phyloP scores from a whole-genome alignment of 2,329 filamentous ascomycete genomes.

The Pseudogymnoascus sp. region DNA sequence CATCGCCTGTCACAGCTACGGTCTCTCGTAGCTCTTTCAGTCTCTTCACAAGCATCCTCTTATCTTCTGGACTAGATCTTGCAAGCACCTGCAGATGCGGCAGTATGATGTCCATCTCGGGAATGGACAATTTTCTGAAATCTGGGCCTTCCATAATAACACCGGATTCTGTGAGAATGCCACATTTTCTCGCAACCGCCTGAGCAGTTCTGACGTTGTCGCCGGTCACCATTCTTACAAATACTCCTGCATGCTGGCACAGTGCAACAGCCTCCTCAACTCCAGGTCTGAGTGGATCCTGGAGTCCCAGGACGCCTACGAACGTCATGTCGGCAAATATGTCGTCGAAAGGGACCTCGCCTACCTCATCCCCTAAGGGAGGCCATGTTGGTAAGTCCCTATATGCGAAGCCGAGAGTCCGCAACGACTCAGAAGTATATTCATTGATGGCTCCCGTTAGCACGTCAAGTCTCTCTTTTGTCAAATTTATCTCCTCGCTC shows the following conservation, averaged over 20 bases:
- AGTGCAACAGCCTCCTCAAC: conserved; percentile 64
- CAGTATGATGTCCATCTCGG: conserved; percentile 59
- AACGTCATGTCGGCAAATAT: conserved; percentile 50
- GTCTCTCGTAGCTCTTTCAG: conserved; percentile 68
- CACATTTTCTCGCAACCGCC: conserved; percentile 71
- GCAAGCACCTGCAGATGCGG: conserved; percentile 65
- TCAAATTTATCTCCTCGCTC: conserved; percentile 38
- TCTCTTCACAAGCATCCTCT: conserved; percentile 63
- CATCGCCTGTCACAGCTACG: conserved; percentile 76
- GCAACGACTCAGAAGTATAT: conserved; percentile 34
- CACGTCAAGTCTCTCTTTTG: conserved; percentile 21
- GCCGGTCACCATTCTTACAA: conserved; percentile 74
- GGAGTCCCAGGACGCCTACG: conserved; percentile 68
- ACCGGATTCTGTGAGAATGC: conserved; percentile 61
- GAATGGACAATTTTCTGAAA: conserved; percentile 63
- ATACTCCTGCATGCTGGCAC: conserved; percentile 69
- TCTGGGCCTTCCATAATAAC: conserved; percentile 71
- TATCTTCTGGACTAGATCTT: conserved; percentile 69
- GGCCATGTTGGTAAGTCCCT: conserved; percentile 35
- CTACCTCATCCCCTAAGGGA: neutral
- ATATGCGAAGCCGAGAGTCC: conserved; percentile 36
- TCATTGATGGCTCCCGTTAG: conserved; percentile 28
- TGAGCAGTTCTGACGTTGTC: conserved; percentile 74
- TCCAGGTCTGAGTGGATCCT: conserved; percentile 69
- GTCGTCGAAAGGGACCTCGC: neutral